A percentile compares a stretch with the other conserved stretches of the same genome.
These are phyloP conservation scores for Manihot esculenta DNA, from an alignment of 441 rosid species.

Conservation along the genomic window DNA sequence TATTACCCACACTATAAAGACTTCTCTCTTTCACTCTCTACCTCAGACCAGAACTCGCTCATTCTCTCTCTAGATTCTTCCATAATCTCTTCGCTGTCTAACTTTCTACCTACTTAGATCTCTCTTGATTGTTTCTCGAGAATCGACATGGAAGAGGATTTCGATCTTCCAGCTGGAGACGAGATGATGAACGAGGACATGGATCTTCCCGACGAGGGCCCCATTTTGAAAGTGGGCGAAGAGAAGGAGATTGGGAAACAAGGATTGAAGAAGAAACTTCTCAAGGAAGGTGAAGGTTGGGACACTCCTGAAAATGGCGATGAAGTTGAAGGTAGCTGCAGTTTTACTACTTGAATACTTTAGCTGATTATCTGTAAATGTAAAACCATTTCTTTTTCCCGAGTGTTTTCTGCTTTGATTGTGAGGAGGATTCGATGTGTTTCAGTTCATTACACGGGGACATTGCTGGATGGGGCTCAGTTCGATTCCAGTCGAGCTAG, in stretches of 20 bases:
- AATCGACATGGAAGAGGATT: slow-evolving; percentile 54
- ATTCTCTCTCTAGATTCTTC: background rate
- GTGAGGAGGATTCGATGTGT: background rate
- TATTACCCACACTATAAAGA: background rate
- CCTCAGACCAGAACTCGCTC: background rate
- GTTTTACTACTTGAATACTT: background rate
- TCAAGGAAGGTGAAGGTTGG: slow-evolving; percentile 66
- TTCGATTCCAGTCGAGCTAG: slow-evolving; percentile 84
- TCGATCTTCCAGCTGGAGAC: slow-evolving; percentile 46
- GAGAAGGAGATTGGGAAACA: slow-evolving; percentile 65
- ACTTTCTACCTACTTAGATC: background rate
- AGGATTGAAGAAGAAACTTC: slow-evolving; percentile 71
- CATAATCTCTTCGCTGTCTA: too few species aligned
- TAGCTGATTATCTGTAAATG: background rate
- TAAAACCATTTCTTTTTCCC: background rate
- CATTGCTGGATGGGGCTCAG: slow-evolving; percentile 77
- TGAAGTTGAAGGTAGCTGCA: slow-evolving; percentile 65
- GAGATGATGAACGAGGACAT: slow-evolving; percentile 29
- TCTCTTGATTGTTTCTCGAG: background rate
- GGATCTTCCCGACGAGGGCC: slow-evolving; percentile 34
- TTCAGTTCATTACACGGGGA: slow-evolving; percentile 89
- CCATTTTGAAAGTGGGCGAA: slow-evolving; percentile 50
- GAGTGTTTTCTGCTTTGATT: background rate
- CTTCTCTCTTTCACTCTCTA: background rate
- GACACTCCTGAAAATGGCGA: slow-evolving; percentile 70